phyloP scores from a whole-genome alignment of 305 asterid species.

The Fraxinus platypoda region DNA sequence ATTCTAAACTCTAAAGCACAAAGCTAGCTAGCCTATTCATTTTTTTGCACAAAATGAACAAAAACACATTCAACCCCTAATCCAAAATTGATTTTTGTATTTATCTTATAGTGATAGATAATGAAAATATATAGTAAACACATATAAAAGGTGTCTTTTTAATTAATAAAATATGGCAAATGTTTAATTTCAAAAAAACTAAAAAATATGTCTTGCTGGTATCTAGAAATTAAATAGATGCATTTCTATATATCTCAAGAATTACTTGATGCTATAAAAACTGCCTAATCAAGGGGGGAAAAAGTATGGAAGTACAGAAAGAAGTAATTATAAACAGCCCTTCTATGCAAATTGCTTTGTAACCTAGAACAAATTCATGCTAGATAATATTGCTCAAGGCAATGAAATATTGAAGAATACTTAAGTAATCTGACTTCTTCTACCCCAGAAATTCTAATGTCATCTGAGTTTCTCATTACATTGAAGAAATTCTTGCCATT shows the following conservation, averaged over 20 bases:
- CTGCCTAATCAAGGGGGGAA: background rate
- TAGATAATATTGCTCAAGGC: background rate
- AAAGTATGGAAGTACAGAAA: too few relatives aligned
- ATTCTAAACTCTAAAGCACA: background rate
- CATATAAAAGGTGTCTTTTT: background rate
- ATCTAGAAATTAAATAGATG: background rate
- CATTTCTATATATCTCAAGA: background rate
- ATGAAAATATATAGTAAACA: background rate
- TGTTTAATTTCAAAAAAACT: background rate
- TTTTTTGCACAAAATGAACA: background rate
- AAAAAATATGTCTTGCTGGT: background rate
- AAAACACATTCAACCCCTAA: background rate
- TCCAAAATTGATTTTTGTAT: background rate
- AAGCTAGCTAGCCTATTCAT: background rate
- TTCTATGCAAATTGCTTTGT: background rate
- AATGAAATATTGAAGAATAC: background rate
- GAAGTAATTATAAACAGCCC: too few relatives aligned
- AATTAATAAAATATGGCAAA: background rate
- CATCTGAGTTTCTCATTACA: background rate
- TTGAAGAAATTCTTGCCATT: background rate
- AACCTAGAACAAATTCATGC: background rate
- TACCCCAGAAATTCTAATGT: background rate
- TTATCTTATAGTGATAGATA: background rate
- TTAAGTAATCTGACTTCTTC: background rate
- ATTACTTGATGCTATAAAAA: too few relatives aligned